Percentiles rank a stretch among this genome's conserved stretches.
Evolutionary conservation across 2,329 filamentous ascomycete species (phyloP).

Genomic region (Pseudonectria buxi): DNA sequence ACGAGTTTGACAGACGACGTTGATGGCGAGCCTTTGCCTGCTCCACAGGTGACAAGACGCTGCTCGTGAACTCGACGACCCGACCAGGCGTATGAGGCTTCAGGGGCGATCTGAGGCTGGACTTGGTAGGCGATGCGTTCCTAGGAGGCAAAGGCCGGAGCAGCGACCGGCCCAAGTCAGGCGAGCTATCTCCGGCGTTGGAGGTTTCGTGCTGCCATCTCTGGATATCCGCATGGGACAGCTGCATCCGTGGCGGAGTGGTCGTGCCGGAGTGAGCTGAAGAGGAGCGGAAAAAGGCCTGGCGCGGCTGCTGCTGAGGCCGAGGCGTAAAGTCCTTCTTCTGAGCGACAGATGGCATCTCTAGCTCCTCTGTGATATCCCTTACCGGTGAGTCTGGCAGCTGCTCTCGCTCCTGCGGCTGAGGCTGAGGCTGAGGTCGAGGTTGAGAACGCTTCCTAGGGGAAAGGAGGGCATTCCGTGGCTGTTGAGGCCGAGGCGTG

Average conservation of each 20-base stretch:
- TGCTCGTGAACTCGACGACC: constrained; percentile 52
- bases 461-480: too few species aligned
- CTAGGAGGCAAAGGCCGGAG: constrained; percentile 44
- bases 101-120: constrained; percentile 48
- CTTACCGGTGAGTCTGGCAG: constrained; percentile 1
- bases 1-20: constrained; percentile 21
- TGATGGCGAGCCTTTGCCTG: constrained; percentile 31
- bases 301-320: constrained; percentile 26
- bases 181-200: constrained; percentile 30
- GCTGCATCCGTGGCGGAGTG: constrained; percentile 36
- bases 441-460: too few species aligned
- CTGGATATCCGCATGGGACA: constrained; percentile 34
- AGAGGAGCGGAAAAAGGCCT: constrained; percentile 33
- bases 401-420: too few species aligned
- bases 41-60: constrained; percentile 39
- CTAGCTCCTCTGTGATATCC: constrained; percentile 26
- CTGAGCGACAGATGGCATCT: constrained; percentile 34
- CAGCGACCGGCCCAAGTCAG: constrained; percentile 31
- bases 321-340: constrained; percentile 44
- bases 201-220: constrained; percentile 36
- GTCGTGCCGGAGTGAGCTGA: constrained; percentile 19
- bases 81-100: constrained; percentile 53
- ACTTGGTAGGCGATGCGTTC: constrained; percentile 50
- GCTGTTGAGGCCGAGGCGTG: constrained; percentile 34
- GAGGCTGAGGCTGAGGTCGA: too few species aligned